Evolutionary conservation across 2,329 filamentous ascomycete species (phyloP), one percentile per base, ranked within the genome.

Genomic region (Hyphodiscus sp.): DNA sequence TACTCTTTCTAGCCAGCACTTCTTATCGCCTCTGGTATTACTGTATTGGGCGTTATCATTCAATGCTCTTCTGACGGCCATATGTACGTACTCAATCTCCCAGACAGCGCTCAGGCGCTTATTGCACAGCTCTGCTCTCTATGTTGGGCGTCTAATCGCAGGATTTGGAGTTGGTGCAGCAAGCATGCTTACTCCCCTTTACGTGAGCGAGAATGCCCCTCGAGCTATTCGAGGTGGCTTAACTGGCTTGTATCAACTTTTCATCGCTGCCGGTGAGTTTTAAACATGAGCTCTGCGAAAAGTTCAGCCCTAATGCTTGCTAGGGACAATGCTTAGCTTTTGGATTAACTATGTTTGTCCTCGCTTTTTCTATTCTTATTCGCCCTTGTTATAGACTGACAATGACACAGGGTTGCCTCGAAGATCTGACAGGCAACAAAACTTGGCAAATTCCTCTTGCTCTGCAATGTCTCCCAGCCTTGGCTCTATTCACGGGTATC

Each of bases 401-500:
- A 82, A 79, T 54, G 78, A 26, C 23, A 26, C 20, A 63, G 61
- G 62, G 61, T 30, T 57, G 56, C 18, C 49, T 62, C 42, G 47
- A 50, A 18, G 58, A 61, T 13, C 75, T 76, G 59, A 74, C 26
- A 26, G 54, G 52, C 11, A 58, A 60, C 33, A 71, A 48, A 10
- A 51, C 76, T 45, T 87, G 78, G 64, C 73, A 84, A 41, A 73
- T 87, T 1, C 85, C 86, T 0, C 72, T 89, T 2, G 76, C 79
- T 10, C 74, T 87, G 55, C 86, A 89, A 67, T 77, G 75, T 50
- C 71, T 87, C 2, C 85, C 85, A 0, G 83, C 84, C 1, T 59
- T 85, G 52, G 74, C 82, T 29, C 73, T 89, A 15, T 71, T 85
- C 29, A 30, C 73, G 16, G 80, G 81, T 59, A 86, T 89, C 76